Percentiles rank a stretch among this genome's conserved stretches.
These are phyloP conservation scores for Glycyrrhiza uralensis DNA, from an alignment of 306 rosid genomes.

Conservation along the genomic window DNA sequence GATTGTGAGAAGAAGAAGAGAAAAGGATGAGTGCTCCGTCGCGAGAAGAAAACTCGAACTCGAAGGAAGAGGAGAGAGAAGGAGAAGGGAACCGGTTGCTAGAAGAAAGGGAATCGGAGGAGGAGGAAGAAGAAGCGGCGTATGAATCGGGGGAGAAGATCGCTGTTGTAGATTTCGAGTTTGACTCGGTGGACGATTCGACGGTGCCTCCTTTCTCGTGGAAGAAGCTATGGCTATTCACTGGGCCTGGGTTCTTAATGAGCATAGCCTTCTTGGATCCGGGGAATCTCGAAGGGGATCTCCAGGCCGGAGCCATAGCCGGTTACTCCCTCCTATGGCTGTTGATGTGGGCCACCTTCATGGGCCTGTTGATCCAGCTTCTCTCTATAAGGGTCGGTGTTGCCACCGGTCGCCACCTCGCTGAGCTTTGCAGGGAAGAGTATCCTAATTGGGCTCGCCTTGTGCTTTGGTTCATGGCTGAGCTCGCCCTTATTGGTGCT, in stretches of 20 bases:
- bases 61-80: slow-evolving; percentile 32
- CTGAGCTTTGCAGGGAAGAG: slow-evolving; percentile 82
- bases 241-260: slow-evolving; percentile 89
- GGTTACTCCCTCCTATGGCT: slow-evolving; percentile 83
- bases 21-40: slow-evolving; percentile 41
- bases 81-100: slow-evolving; percentile 59
- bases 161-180: slow-evolving; percentile 47
- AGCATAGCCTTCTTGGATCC: slow-evolving; percentile 94
- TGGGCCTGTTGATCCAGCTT: slow-evolving; percentile 79
- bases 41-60: slow-evolving; percentile 31
- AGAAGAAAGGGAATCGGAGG: background rate
- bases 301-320: slow-evolving; percentile 84
- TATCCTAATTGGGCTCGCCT: slow-evolving; percentile 69
- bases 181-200: slow-evolving; percentile 37
- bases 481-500: slow-evolving; percentile 87
- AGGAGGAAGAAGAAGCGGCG: slow-evolving; percentile 48
- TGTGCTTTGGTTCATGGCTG: slow-evolving; percentile 84
- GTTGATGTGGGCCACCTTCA: slow-evolving; percentile 79
- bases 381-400: slow-evolving; percentile 70
- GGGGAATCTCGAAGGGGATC: slow-evolving; percentile 88
- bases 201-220: slow-evolving; percentile 62
- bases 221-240: slow-evolving; percentile 78
- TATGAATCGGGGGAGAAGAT: slow-evolving; percentile 76
- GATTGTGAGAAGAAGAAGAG: background rate
- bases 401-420: slow-evolving; percentile 77